phyloP scores from a whole-genome alignment of 176 grass and related monocot species.

The Oryza coarctata region DNA sequence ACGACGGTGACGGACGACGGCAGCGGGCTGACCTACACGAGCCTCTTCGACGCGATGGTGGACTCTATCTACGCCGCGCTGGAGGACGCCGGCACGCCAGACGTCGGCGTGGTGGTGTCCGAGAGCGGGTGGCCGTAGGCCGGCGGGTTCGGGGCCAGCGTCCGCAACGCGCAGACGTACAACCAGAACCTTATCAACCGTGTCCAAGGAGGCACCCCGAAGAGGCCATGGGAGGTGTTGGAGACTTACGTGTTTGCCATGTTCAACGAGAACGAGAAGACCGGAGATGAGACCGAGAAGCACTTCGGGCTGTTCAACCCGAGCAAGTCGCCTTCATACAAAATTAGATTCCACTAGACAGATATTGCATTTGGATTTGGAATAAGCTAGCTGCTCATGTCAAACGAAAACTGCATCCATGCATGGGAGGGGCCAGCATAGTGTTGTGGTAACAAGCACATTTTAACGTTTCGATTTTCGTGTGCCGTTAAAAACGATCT shows the following conservation, averaged over 20 bases:
- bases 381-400: neutral
- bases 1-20: constrained; percentile 44
- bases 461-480: too few species aligned
- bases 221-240: constrained; percentile 14
- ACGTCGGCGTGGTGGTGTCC: constrained; percentile 51
- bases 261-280: constrained; percentile 51
- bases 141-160: constrained; percentile 29
- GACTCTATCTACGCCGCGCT: constrained; percentile 58
- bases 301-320: constrained; percentile 53
- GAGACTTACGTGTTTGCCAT: constrained; percentile 57
- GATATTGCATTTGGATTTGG: neutral
- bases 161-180: constrained; percentile 48
- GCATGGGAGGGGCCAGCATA: neutral
- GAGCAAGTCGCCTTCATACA: constrained; percentile 18
- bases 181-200: constrained; percentile 57
- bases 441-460: too few species aligned
- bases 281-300: constrained; percentile 6
- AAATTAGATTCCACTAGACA: constrained; percentile 19
- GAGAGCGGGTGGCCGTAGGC: constrained; percentile 73
- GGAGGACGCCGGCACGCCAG: constrained; percentile 16
- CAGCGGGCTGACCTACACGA: constrained; percentile 45
- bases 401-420: neutral
- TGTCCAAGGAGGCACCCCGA: constrained; percentile 39
- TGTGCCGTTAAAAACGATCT: too few species aligned
- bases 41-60: constrained; percentile 53